phyloP scores from a whole-genome alignment of 805 yeast species.

The Trichomonascus vanleenenianus region DNA sequence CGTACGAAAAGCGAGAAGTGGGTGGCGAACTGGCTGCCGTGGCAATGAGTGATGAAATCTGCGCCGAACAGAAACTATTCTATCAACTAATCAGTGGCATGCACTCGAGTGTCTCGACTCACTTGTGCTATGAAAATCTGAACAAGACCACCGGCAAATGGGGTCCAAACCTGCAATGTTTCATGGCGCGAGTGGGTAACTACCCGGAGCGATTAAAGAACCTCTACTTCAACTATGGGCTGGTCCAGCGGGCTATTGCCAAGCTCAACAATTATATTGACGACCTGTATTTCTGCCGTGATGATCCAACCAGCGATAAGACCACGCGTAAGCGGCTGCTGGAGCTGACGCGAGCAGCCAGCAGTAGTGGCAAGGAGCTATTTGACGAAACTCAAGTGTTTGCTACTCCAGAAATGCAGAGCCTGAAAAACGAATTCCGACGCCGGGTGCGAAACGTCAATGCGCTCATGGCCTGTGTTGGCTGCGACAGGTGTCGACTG shows the following conservation, averaged over 20 bases:
- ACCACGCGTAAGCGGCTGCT: conserved; percentile 39
- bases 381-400: conserved; percentile 47
- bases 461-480: conserved; percentile 95
- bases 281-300: conserved; percentile 42
- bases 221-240: conserved; percentile 85
- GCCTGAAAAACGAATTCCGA: conserved; percentile 78
- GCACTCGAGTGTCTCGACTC: conserved; percentile 94
- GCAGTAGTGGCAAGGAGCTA: conserved; percentile 19
- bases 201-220: conserved; percentile 85
- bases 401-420: conserved; percentile 31
- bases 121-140: conserved; percentile 75
- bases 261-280: conserved; percentile 52
- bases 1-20: conserved; percentile 20
- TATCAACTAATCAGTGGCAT: conserved; percentile 83
- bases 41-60: conserved; percentile 42
- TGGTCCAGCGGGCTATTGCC: conserved; percentile 72
- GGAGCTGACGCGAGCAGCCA: conserved; percentile 30
- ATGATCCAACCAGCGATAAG: conserved; percentile 34
- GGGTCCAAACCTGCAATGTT: conserved; percentile 74
- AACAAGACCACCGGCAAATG: conserved; percentile 67
- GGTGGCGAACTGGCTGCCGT: conserved; percentile 22
- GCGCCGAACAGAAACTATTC: conserved; percentile 82
- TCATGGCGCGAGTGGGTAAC: conserved; percentile 84
- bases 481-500: conserved; percentile 93
- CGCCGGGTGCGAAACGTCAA: conserved; percentile 82